phyloP scores from a whole-genome alignment of 495 filamentous ascomycete species.

The Talaromyces stipitatus region DNA sequence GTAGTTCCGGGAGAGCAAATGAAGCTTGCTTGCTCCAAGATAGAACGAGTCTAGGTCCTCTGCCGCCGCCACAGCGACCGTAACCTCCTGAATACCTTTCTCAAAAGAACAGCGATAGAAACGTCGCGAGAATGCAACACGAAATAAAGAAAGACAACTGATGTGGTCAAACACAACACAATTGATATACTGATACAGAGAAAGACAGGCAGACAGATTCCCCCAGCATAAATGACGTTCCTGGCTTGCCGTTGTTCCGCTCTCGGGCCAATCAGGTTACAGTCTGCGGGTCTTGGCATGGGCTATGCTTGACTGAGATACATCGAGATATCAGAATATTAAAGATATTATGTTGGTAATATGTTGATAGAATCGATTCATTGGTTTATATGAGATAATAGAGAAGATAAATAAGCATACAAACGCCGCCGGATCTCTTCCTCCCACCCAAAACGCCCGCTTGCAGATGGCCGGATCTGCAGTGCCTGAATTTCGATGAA shows the following conservation, averaged over 20 bases:
- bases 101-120: neutral
- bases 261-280: neutral
- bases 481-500: neutral
- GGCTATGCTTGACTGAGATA: neutral
- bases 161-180: too few relatives aligned
- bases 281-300: neutral
- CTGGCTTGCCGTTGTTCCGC: conserved; percentile 2
- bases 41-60: neutral
- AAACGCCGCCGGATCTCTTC: neutral
- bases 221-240: conserved; percentile 25
- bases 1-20: neutral
- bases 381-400: neutral
- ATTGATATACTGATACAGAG: too few relatives aligned
- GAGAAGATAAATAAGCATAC: neutral
- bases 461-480: conserved; percentile 4
- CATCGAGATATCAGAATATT: neutral
- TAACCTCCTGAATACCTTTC: neutral
- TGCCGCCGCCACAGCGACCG: neutral
- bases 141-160: neutral
- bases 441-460: neutral
- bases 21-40: neutral
- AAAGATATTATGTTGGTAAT: neutral
- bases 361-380: neutral
- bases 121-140: neutral
- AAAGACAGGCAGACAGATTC: conserved; percentile 1